phyloP scores from a whole-genome alignment of 257 asterid genomes.

The Datura wrightii region DNA sequence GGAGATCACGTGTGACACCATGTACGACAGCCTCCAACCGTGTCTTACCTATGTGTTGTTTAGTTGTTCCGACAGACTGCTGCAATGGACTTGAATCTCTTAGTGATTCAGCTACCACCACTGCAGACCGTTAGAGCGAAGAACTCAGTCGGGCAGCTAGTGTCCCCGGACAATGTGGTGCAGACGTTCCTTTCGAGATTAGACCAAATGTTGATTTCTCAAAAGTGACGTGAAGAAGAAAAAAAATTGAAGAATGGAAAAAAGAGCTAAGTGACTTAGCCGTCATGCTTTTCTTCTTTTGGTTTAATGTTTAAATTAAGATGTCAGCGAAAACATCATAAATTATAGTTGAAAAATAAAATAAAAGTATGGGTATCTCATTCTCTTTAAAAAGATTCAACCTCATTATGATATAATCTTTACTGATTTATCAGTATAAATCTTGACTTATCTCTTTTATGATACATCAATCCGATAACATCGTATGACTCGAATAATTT shows the following conservation, averaged over 20 bases:
- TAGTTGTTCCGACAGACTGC: neutral
- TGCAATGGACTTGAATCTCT: neutral
- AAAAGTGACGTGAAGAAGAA: neutral
- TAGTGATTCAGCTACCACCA: neutral
- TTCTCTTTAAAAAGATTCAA: too few species aligned
- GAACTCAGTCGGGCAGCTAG: slow-evolving; percentile 14
- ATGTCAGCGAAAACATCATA: too few species aligned
- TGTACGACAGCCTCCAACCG: neutral
- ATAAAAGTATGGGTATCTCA: too few species aligned
- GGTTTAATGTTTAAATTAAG: too few species aligned
- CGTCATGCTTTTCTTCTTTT: too few species aligned
- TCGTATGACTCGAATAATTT: too few species aligned
- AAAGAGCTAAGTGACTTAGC: neutral
- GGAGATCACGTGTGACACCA: neutral
- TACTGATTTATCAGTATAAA: too few species aligned
- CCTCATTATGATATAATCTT: too few species aligned
- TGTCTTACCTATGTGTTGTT: slow-evolving; percentile 4
- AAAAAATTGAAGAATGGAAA: neutral
- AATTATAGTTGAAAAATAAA: too few species aligned
- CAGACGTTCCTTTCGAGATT: slow-evolving; percentile 28
- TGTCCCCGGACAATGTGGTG: slow-evolving; percentile 33
- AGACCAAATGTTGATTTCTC: slow-evolving; percentile 31
- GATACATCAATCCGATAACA: too few species aligned
- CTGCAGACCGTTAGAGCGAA: neutral
- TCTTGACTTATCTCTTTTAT: too few species aligned